A percentile compares a stretch with the other conserved stretches of the same genome.
phyloP scores from a whole-genome alignment of 139 green algal species.

The Spirogloea muscicola region DNA sequence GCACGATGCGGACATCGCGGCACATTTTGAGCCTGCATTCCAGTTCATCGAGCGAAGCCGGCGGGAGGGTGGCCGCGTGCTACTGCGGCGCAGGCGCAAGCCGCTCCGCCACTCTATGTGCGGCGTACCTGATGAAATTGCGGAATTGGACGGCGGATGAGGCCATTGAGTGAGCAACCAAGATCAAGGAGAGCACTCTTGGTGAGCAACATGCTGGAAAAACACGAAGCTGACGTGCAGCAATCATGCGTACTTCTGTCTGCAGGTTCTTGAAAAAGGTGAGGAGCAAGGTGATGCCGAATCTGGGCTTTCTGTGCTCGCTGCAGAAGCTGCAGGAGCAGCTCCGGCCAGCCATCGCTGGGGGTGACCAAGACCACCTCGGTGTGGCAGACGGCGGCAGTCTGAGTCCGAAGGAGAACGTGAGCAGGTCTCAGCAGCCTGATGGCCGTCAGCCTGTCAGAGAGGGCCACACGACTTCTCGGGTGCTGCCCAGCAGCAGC shows the following conservation, averaged over 20 bases:
- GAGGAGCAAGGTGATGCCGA: conserved; percentile 1
- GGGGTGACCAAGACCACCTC: too few species aligned
- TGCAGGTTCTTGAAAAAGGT: conserved; percentile 15
- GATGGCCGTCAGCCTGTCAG: too few species aligned
- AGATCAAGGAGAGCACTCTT: too few species aligned
- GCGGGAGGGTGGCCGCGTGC: conserved; percentile 49
- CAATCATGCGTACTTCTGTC: too few species aligned
- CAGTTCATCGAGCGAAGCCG: conserved; percentile 66
- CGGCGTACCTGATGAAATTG: conserved; percentile 65
- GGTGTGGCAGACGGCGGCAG: too few species aligned
- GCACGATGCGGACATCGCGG: conserved; percentile 70
- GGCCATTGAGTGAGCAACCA: not conserved
- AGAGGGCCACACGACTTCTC: too few species aligned
- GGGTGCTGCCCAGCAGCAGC: too few species aligned
- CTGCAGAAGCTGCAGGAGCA: not conserved
- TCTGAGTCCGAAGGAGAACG: too few species aligned
- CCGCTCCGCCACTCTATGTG: conserved; percentile 67
- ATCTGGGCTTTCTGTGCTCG: conserved; percentile 2
- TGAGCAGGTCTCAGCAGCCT: too few species aligned
- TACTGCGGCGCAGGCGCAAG: conserved; percentile 83
- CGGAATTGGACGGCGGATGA: not conserved
- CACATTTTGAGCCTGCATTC: conserved; percentile 56
- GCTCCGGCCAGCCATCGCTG: too few species aligned
- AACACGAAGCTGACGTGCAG: too few species aligned
- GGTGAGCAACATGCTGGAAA: too few species aligned